Conservation (phyloP, 2,329 filamentous ascomycete genomes). For the Fusarium brevicatenulatum region DNA sequence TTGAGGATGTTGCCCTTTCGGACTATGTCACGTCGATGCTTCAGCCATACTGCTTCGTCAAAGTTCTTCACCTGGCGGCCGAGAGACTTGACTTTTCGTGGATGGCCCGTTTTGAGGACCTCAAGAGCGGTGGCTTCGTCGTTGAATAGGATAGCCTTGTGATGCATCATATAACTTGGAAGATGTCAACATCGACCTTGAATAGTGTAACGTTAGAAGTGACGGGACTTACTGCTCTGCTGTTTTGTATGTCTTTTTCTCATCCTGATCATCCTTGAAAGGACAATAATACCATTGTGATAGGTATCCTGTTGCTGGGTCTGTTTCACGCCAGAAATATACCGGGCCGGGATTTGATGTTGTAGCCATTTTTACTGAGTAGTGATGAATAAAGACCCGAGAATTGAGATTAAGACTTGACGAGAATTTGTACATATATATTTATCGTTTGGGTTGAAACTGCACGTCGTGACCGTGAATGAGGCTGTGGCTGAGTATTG, state of each 20-base stretch:
- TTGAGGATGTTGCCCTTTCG: constrained; percentile 67
- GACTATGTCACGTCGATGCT: constrained; percentile 64
- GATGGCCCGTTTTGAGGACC: constrained; percentile 60
- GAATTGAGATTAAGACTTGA: not conserved
- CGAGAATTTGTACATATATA: not conserved
- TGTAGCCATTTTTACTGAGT: constrained; percentile 11
- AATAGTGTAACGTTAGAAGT: not conserved
- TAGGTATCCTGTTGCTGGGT: constrained; percentile 63
- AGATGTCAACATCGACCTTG: not conserved
- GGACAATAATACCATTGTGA: constrained; percentile 69
- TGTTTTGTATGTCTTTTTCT: constrained; percentile 55
- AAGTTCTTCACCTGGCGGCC: constrained; percentile 67
- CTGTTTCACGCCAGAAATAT: constrained; percentile 62
- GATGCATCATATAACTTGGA: constrained; percentile 64
- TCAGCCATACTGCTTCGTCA: constrained; percentile 60
- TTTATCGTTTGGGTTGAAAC: not conserved
- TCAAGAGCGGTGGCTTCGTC: constrained; percentile 55
- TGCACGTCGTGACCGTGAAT: not conserved
- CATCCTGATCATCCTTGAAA: constrained; percentile 56
- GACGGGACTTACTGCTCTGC: constrained; percentile 59
- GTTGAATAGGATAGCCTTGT: constrained; percentile 61
- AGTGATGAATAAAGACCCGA: not conserved
- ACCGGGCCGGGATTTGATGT: constrained; percentile 36
- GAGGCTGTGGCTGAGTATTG: constrained; percentile 28
- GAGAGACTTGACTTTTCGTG: constrained; percentile 61